Base-by-base conservation (phyloP, 768 basidiomycete species). In the Neoboletus brunneissimus region DNA sequence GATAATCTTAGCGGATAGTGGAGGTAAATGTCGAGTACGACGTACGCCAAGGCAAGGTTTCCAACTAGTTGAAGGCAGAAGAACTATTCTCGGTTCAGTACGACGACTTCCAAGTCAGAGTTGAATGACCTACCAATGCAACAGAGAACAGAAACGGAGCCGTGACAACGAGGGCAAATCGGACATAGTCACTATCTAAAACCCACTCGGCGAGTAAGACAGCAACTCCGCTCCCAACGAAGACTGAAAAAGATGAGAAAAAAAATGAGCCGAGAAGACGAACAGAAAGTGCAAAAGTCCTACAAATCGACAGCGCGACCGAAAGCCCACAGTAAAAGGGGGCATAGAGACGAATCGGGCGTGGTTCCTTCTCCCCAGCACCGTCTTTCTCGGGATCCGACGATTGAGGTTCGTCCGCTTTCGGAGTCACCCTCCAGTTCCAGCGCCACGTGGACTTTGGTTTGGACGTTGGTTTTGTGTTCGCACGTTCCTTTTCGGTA, bases 121-220 rank as follows among this genome's bases (percentile, higher is more conserved):
- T 13, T 15, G 15, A 34, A 50, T 22, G n/a, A 53, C 80, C 68
- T 63, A 89, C 88, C 67, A 91, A 66, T 4, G 87, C 81, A 5
- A 94, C 81, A 56, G 86, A 92, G 64, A 89, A 81, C 2, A 94
- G 73, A 70, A 91, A 85, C 0, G 91, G 92, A 0, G 79, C 62
- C 1, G 88, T 83, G 16, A 68, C 78, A 9, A 91, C 55, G 0
- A 95, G 77, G 3, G 78, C 79, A 58, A 94, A 91, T 7, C 91
- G 85, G 18, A 59, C 64, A 60, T 78, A 84, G 48, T 73, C 70
- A 20, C 78, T 71, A 66, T 94, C 93, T 35, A 91, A 74, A 10
- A 81, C 75, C 67, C 78, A 88, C 68, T 94, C 90, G 25, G 81
- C 74, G n/a, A 94, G 68, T 40, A 89, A 64, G 23, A 81, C 72